Conservation (phyloP, 1,139 yeast species). For the Saccharomycopsis phalli region DNA sequence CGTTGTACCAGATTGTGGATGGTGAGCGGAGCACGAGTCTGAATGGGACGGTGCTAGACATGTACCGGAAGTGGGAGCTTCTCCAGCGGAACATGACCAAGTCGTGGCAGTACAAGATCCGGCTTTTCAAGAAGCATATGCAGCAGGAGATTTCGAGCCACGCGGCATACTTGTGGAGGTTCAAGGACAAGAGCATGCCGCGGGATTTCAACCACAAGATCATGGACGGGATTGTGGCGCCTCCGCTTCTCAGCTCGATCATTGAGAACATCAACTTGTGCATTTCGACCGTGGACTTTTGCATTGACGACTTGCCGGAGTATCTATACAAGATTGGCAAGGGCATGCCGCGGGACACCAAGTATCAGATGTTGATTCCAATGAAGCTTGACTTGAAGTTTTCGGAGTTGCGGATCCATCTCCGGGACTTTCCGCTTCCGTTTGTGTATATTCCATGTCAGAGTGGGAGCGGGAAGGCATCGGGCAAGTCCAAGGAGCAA, state of each 20-base stretch:
- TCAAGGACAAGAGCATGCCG: slow-evolving; percentile 30
- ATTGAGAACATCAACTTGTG: slow-evolving; percentile 50
- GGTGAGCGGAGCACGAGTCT: slow-evolving; percentile 1
- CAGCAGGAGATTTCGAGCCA: slow-evolving; percentile 43
- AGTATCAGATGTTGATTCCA: slow-evolving; percentile 65
- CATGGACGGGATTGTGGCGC: slow-evolving; percentile 43
- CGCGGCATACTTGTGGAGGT: slow-evolving; percentile 45
- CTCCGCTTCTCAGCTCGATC: slow-evolving; percentile 55
- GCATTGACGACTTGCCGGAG: slow-evolving; percentile 42
- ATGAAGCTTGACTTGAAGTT: slow-evolving; percentile 37
- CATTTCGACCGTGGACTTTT: slow-evolving; percentile 48
- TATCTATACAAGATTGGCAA: slow-evolving; percentile 70
- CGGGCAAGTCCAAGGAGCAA: neutral
- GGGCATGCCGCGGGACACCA: slow-evolving; percentile 66
- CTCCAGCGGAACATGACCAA: slow-evolving; percentile 34
- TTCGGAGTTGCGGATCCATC: slow-evolving; percentile 47
- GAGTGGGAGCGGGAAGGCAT: too few relatives aligned
- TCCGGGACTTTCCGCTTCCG: slow-evolving; percentile 62
- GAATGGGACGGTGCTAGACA: neutral
- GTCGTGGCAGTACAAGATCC: slow-evolving; percentile 48
- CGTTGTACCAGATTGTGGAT: neutral
- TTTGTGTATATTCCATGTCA: slow-evolving; percentile 36
- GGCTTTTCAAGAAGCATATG: slow-evolving; percentile 36
- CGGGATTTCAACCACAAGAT: slow-evolving; percentile 42
- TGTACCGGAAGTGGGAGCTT: slow-evolving; percentile 21